These are phyloP conservation scores for Russula compacta DNA, from an alignment of 768 basidiomycete genomes.

Conservation along the genomic window DNA sequence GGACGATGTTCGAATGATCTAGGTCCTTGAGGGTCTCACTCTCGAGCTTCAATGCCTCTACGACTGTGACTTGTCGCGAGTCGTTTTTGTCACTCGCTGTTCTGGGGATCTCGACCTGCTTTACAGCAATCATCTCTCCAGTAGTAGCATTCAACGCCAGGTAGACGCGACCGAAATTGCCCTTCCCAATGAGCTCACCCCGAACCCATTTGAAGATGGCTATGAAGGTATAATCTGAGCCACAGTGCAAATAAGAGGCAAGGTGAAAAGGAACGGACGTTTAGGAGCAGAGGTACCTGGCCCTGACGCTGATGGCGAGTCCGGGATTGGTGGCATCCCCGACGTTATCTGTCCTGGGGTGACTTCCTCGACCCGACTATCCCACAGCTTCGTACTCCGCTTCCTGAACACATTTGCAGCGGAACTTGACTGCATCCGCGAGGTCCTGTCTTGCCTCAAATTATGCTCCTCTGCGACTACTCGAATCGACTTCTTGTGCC, in stretches of 20 bases:
- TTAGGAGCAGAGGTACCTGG: slow-evolving; percentile 34
- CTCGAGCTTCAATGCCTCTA: slow-evolving; percentile 89
- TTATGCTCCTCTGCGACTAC: slow-evolving; percentile 86
- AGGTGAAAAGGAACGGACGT: slow-evolving; percentile 40
- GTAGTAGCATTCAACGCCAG: slow-evolving; percentile 93
- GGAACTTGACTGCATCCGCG: slow-evolving; percentile 45
- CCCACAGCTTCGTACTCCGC: slow-evolving; percentile 94
- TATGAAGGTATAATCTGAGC: slow-evolving; percentile 24
- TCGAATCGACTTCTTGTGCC: slow-evolving; percentile 85
- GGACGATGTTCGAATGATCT: slow-evolving; percentile 95
- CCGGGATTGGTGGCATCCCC: slow-evolving; percentile 37
- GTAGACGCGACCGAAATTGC: slow-evolving; percentile 94
- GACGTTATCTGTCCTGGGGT: slow-evolving; percentile 60
- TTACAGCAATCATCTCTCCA: slow-evolving; percentile 98
- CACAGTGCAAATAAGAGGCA: not conserved
- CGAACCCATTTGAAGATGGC: slow-evolving; percentile 98
- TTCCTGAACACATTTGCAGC: slow-evolving; percentile 52
- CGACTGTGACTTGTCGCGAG: slow-evolving; percentile 70
- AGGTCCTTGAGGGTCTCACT: slow-evolving; percentile 94
- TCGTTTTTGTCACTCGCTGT: slow-evolving; percentile 90
- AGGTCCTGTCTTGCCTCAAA: slow-evolving; percentile 61
- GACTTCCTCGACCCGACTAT: slow-evolving; percentile 86
- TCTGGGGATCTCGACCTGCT: slow-evolving; percentile 93
- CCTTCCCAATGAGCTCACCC: slow-evolving; percentile 94
- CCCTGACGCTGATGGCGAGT: slow-evolving; percentile 46